phyloP scores from a whole-genome alignment of 352 stramenopile genomes.

The Globisporangium abappressorium region DNA sequence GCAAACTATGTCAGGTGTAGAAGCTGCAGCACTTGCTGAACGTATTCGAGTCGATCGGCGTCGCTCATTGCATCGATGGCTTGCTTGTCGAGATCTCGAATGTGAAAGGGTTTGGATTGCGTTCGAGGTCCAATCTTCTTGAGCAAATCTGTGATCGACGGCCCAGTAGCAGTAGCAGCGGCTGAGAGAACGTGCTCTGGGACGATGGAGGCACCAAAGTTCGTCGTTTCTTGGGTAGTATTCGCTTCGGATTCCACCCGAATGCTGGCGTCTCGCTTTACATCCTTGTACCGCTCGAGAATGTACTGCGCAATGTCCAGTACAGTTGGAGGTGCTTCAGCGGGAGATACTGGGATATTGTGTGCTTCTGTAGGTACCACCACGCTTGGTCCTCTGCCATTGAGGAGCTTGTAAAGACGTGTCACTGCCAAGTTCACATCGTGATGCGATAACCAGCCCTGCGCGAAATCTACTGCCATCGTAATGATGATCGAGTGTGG shows the following conservation, averaged over 20 bases:
- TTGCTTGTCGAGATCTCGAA: neutral
- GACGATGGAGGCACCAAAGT: neutral
- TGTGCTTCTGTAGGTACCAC: neutral
- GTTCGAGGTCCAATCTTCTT: neutral
- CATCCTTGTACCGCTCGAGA: neutral
- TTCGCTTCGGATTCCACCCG: neutral
- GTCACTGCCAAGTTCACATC: neutral
- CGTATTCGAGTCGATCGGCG: neutral
- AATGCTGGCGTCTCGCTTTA: neutral
- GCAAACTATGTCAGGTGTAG: constrained; percentile 24
- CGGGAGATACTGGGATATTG: neutral
- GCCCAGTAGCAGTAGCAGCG: neutral
- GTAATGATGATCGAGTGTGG: constrained; percentile 22
- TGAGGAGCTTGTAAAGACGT: neutral
- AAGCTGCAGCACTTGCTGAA: neutral
- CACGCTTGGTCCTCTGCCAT: neutral
- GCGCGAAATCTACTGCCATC: constrained; percentile 26
- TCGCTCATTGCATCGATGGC: constrained; percentile 1
- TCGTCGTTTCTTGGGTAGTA: neutral
- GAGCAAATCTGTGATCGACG: neutral
- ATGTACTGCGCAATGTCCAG: neutral
- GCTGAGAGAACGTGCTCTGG: neutral
- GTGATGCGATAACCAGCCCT: constrained; percentile 4
- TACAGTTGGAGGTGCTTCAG: neutral
- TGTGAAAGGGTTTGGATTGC: neutral